A percentile compares a stretch with the other conserved stretches of the same genome.
Conservation (phyloP, 2,329 filamentous ascomycete species). For the Colletotrichum destructivum region DNA sequence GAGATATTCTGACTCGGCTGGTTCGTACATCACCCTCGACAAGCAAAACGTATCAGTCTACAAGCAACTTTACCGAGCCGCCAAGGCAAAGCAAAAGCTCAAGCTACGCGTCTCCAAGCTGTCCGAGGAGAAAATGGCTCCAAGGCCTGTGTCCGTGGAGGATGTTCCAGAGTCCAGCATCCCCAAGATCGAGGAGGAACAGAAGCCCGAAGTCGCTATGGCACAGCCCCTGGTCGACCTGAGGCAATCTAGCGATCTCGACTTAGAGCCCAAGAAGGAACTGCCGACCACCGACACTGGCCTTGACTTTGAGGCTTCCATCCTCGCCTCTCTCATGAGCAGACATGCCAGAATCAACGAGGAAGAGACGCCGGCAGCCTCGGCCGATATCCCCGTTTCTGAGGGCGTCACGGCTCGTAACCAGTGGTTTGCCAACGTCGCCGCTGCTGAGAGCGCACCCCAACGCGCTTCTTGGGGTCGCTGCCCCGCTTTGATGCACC, state of each 20-base stretch:
- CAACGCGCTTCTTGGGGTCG: slow-evolving; percentile 25
- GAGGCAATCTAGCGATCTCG: slow-evolving; percentile 44
- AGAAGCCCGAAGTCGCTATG: slow-evolving; percentile 1
- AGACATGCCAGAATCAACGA: slow-evolving; percentile 41
- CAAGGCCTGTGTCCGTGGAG: slow-evolving; percentile 65
- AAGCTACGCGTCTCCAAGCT: slow-evolving; percentile 79
- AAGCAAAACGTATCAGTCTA: slow-evolving; percentile 85
- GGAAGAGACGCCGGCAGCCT: slow-evolving; percentile 19
- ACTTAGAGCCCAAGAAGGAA: slow-evolving; percentile 36
- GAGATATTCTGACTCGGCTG: slow-evolving; percentile 95
- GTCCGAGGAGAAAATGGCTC: slow-evolving; percentile 51
- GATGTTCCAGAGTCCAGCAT: slow-evolving; percentile 59
- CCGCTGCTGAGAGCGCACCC: slow-evolving; percentile 17
- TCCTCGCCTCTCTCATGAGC: slow-evolving; percentile 41
- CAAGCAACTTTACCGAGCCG: slow-evolving; percentile 96
- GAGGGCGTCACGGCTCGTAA: slow-evolving; percentile 49
- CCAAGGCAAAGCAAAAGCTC: slow-evolving; percentile 98
- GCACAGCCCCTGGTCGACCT: slow-evolving; percentile 44
- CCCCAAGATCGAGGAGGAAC: slow-evolving; percentile 44
- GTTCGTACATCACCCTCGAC: slow-evolving; percentile 84
- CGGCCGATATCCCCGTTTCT: slow-evolving; percentile 46
- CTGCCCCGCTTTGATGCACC: slow-evolving; percentile 41
- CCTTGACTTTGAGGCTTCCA: slow-evolving; percentile 43
- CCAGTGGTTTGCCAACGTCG: slow-evolving; percentile 50
- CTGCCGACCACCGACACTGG: slow-evolving; percentile 39